Base-by-base conservation (phyloP, 176 grass and related monocot species). In the Puya raimondii region DNA sequence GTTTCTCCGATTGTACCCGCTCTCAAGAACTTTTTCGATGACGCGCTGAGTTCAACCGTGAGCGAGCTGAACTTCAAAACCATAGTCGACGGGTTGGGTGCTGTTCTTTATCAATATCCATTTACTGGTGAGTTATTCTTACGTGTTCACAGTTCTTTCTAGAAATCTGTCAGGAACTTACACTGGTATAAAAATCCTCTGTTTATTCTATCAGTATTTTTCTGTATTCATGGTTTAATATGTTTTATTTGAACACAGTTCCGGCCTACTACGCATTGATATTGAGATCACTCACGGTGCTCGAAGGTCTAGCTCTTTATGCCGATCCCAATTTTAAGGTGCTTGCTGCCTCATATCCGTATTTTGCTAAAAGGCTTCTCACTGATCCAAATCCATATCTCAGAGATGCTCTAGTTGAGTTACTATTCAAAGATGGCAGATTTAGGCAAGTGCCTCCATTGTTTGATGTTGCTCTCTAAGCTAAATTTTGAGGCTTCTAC, bases 311-410 rank as follows among this genome's bases (percentile, higher is more conserved):
- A 74, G 93, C 93, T 12, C 81, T 97, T 23, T 90, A 92, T 83
- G 86, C 93, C 64, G 93, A 97, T 66, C 93, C 93, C 25, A 75
- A 97, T 79, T 97, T 92, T 80, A 97, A 97, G 82, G 89, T 97
- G 76, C 93, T 97, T 47, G 93, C 93, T 79, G 93, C 93, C 29
- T 92, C 93, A 47, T 97, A 97, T 72, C 93, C 93, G 63, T 97
- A 97, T 78, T 97, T 97, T 85, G 93, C 93, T 70, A 97, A 97
- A 81, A 88, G 93, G 72, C 77, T 97, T 63, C 82, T 97, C 27
- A 97, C 93, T 16, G 93, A 97, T 90, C 89, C 93, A 51, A 92
- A 97, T 82, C 93, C 93, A 64, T 97, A 97, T 85, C 93, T 97
- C 72, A 86, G 93, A 87, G 93, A 97, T 78, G 93, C 93, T 83